Percentiles rank a stretch among this genome's conserved stretches.
phyloP scores from a whole-genome alignment of 352 stramenopile genomes.

The Globisporangium cylindrosporum region DNA sequence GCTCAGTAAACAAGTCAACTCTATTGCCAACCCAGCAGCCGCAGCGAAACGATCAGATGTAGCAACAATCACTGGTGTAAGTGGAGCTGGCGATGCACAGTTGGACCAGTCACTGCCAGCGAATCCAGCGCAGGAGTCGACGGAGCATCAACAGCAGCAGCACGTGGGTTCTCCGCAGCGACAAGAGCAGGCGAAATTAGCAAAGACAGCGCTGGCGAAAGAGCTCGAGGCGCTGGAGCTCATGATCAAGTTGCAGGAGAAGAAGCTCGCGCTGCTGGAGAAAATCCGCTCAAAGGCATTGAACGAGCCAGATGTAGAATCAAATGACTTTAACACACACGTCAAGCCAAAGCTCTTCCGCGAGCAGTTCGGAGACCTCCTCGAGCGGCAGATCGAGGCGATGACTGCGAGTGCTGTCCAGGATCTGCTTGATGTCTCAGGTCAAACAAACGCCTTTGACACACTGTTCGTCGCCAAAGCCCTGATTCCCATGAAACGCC shows the following conservation, averaged over 20 bases:
- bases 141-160: neutral
- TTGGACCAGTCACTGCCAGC: neutral
- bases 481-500: conserved; percentile 2
- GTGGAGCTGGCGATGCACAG: neutral
- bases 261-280: conserved; percentile 35
- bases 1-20: neutral
- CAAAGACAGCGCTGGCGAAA: conserved; percentile 21
- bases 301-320: neutral
- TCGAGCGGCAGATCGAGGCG: conserved; percentile 21
- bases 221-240: conserved; percentile 33
- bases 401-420: conserved; percentile 3
- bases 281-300: conserved; percentile 22
- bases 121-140: neutral
- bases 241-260: conserved; percentile 41
- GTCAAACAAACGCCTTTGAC: conserved; percentile 25
- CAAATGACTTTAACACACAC: neutral
- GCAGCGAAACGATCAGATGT: neutral
- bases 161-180: neutral
- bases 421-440: neutral
- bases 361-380: conserved; percentile 5
- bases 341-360: neutral
- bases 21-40: neutral
- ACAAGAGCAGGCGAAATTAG: neutral
- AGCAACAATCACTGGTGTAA: neutral
- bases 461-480: conserved; percentile 41